These are phyloP conservation scores for Russula dissimulans DNA, from an alignment of 768 basidiomycete genomes.

Conservation along the genomic window DNA sequence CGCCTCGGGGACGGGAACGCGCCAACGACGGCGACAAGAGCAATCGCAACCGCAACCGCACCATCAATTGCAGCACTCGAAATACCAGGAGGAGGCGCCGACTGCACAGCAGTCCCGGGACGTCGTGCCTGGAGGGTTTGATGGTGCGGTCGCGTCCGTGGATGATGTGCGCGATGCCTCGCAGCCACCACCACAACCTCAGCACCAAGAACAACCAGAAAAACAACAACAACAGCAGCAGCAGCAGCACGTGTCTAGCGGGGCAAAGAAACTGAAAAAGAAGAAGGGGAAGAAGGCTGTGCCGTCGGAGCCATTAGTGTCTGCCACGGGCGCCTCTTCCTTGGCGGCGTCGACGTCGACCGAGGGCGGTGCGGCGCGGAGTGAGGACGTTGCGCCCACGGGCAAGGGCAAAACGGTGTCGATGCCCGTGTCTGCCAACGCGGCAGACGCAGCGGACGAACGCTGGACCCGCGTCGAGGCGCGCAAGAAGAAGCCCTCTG, in stretches of 20 bases:
- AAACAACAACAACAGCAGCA: too few relatives aligned
- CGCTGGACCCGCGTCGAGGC: constrained; percentile 69
- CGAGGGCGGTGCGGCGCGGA: not conserved
- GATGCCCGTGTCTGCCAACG: constrained; percentile 17
- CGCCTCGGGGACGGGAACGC: constrained; percentile 20
- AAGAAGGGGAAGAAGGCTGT: constrained; percentile 28
- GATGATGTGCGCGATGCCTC: not conserved
- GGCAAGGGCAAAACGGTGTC: constrained; percentile 27
- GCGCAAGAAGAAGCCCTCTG: constrained; percentile 25
- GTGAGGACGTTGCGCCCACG: not conserved
- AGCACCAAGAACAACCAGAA: not conserved
- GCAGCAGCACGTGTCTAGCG: constrained; percentile 16
- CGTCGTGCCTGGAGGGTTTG: constrained; percentile 41
- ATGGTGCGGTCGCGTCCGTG: constrained; percentile 19
- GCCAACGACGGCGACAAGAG: constrained; percentile 9
- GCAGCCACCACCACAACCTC: not conserved
- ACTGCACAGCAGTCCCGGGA: constrained; percentile 30
- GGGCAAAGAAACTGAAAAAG: constrained; percentile 39
- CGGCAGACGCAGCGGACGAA: constrained; percentile 36
- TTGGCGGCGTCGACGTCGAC: not conserved
- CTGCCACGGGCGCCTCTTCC: not conserved
- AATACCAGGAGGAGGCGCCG: constrained; percentile 16
- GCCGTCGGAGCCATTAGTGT: constrained; percentile 25
- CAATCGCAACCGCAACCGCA: not conserved
- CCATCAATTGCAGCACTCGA: constrained; percentile 6